These are phyloP conservation scores for Alternaria viburni DNA, from an alignment of 2,329 filamentous ascomycete species.

Conservation along the genomic window DNA sequence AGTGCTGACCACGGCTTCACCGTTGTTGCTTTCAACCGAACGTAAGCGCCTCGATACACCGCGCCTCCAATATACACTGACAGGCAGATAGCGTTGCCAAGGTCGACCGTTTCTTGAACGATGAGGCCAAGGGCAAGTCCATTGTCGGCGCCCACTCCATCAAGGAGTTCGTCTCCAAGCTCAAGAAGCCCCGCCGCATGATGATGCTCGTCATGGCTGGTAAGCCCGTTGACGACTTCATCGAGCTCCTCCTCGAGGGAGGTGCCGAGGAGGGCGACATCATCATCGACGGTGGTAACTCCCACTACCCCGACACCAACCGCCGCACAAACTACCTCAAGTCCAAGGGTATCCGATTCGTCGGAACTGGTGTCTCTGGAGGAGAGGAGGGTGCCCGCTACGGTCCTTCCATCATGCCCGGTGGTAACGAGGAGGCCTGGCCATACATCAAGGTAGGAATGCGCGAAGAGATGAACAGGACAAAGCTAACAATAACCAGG, in stretches of 20 bases:
- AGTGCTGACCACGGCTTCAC: slow-evolving; percentile 75
- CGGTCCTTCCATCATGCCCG: slow-evolving; percentile 97
- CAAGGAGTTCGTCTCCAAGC: slow-evolving; percentile 93
- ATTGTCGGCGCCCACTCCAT: slow-evolving; percentile 92
- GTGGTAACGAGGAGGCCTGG: slow-evolving; percentile 98
- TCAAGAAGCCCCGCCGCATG: slow-evolving; percentile 95
- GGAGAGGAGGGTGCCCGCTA: slow-evolving; percentile 99
- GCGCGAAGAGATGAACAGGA: background rate
- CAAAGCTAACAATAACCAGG: slow-evolving; percentile 52
- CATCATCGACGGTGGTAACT: slow-evolving; percentile 99
- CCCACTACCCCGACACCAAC: slow-evolving; percentile 98
- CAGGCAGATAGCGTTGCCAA: slow-evolving; percentile 70
- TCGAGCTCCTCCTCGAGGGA: slow-evolving; percentile 80
- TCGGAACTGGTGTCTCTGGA: slow-evolving; percentile 96
- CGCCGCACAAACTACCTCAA: slow-evolving; percentile 89
- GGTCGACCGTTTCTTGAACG: slow-evolving; percentile 91
- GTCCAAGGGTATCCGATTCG: slow-evolving; percentile 89
- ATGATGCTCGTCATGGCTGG: slow-evolving; percentile 99
- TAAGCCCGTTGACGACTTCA: slow-evolving; percentile 98
- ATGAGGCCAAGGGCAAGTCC: slow-evolving; percentile 78
- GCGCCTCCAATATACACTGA: slow-evolving; percentile 24
- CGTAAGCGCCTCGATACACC: slow-evolving; percentile 47
- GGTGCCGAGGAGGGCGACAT: slow-evolving; percentile 73
- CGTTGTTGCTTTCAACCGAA: slow-evolving; percentile 98
- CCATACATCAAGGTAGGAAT: slow-evolving; percentile 78